Evolutionary conservation across 306 rosid genomes (phyloP).

Genomic region (Adenanthera pavonina): DNA sequence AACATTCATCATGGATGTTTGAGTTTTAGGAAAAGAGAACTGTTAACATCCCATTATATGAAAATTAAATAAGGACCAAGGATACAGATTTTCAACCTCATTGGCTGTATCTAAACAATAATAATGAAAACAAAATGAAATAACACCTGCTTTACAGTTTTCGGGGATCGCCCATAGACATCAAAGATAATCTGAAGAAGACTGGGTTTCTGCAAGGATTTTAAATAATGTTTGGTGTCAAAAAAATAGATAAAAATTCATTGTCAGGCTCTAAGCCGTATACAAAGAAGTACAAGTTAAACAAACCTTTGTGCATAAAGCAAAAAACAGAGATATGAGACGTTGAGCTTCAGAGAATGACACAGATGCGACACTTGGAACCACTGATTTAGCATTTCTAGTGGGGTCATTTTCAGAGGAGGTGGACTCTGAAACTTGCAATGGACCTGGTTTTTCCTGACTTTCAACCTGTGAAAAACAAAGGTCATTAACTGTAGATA

Average conservation of each 20-base stretch:
- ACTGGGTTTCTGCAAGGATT: slow-evolving; percentile 79
- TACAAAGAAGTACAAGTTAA: slow-evolving; percentile 23
- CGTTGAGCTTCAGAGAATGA: slow-evolving; percentile 85
- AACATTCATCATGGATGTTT: not conserved
- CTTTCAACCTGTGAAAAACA: slow-evolving; percentile 60
- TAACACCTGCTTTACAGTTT: slow-evolving; percentile 82
- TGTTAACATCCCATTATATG: not conserved
- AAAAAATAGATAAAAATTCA: slow-evolving; percentile 34
- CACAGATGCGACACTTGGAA: slow-evolving; percentile 52
- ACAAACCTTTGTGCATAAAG: slow-evolving; percentile 90
- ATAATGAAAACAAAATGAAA: slow-evolving; percentile 31
- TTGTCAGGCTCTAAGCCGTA: slow-evolving; percentile 24
- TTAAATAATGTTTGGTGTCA: slow-evolving; percentile 27
- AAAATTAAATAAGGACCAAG: not conserved
- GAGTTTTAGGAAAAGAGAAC: not conserved
- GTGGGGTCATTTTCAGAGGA: slow-evolving; percentile 64
- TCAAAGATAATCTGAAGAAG: slow-evolving; percentile 84
- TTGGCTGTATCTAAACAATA: slow-evolving; percentile 21
- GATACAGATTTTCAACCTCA: not conserved
- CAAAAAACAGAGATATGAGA: slow-evolving; percentile 84
- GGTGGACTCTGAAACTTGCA: slow-evolving; percentile 64
- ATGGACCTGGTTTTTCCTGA: slow-evolving; percentile 62
- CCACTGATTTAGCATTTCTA: slow-evolving; percentile 44
- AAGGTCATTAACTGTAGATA: slow-evolving; percentile 13
- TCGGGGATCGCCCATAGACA: slow-evolving; percentile 71